Evolutionary conservation across 768 basidiomycete species (phyloP), one percentile per base, ranked within the genome.

Genomic region (Pulveroboletus frians): DNA sequence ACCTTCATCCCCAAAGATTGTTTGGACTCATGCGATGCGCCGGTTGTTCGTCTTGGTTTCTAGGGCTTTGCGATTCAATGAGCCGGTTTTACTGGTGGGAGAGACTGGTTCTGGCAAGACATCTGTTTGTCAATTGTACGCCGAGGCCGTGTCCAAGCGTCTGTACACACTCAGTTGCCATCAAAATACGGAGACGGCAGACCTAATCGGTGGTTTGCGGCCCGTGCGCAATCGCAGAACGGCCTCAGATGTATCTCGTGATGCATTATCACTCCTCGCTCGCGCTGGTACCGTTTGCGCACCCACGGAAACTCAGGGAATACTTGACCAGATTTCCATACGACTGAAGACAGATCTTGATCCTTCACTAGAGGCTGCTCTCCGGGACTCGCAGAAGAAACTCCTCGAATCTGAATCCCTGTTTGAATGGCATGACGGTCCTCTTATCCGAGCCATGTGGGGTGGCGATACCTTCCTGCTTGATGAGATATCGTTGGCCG

Each of bases 31-130:
- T 20, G 90, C 93, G 3, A 96, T 96, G 89, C 88, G 86, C 60
- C 80, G 94, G 9, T 73, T 97, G 1, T 95, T 92, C 68, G 74
- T 84, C 36, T 74, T 99, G 23, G 80, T 94, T 23, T 79, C 84
- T 26, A 80, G 88, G n/a, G 93, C 93, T 3, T 68, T 97, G 43
- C 81, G 79, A 39, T 90, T 86, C 69, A 88, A 96, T 59, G 96
- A 99, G 63, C 96, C 96, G 0, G 85, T 98, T 38, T 75, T 98
- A 17, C 77, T 99, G 26, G 95, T 99, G 10, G 96, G 96, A 0
- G 95, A 98, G 68, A 98, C 96, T 0, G 96, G 96, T 13, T 89
- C 88, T 4, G 96, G 96, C 14, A 99, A 99, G 70, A 99, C 96
- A 0, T 96, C 95, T 1, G 86, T 97, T 35, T 97, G 95, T 62